Base-by-base conservation (phyloP, 345 rosid species). In the Hevea brasiliensis region DNA sequence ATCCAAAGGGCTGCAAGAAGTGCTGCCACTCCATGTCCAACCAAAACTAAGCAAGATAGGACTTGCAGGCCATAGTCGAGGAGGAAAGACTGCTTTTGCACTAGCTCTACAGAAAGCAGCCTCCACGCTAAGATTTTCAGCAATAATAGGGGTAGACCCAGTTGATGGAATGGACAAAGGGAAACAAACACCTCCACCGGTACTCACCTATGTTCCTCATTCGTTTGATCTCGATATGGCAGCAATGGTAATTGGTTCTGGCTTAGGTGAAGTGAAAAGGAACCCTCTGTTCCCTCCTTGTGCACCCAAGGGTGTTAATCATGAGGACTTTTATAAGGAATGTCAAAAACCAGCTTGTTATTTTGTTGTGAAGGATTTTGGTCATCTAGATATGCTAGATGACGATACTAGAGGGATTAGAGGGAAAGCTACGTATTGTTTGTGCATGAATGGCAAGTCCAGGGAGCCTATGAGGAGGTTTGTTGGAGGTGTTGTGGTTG, bases 31-130 rank as follows among this genome's bases (percentile, higher is more conserved):
- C 10, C 50, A 81, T 60, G 88, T 87, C 67, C 73, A 29, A n/a
- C 90, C 93, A 71, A 86, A 88, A 70, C 78, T 90, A 37, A 66
- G 72, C 71, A 94, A 89, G 73, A 80, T 88, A 20, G 88, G 73
- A 61, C 88, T 90, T 11, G 86, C 97, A 1, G 97, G 97, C 70
- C 98, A 94, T 74, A 90, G 97, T 77, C 88, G 97, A 0, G 97
- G 98, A 0, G 97, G 98, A 77, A 94, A 92, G 76, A 75, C 89
- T 7, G 97, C 97, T 3, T 94, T 90, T 40, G 97, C 87, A 0
- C 74, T 86, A 0, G 93, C 98, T 55, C 73, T 94, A 1, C 53
- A 59, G 58, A 89, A 87, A 71, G 65, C 59, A 13, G 60, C 84
- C 9, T 77, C 89, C 18, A 9, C 72, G 2, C 21, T 89, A 40